A percentile compares a stretch with the other conserved stretches of the same genome.
Conservation (phyloP, 352 stramenopile genomes). For the Phytopythium litorale region DNA sequence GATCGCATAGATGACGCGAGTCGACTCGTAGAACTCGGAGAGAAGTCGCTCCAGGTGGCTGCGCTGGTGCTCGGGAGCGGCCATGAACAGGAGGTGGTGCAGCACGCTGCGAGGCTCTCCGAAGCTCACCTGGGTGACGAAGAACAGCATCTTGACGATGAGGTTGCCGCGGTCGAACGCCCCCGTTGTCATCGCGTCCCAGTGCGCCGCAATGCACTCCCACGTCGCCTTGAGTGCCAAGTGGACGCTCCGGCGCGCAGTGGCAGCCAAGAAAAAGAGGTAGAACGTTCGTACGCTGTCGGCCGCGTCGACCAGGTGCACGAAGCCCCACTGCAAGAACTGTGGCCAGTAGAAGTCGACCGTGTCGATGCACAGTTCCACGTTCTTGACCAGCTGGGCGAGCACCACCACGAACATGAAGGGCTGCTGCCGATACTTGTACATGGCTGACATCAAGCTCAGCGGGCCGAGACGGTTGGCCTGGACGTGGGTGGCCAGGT, state of each 20-base stretch:
- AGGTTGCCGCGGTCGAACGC: constrained; percentile 37
- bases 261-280: constrained; percentile 53
- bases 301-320: constrained; percentile 36
- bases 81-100: constrained; percentile 37
- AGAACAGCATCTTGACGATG: constrained; percentile 61
- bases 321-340: constrained; percentile 62
- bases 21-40: constrained; percentile 35
- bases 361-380: constrained; percentile 49
- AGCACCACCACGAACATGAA: constrained; percentile 72
- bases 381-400: constrained; percentile 51
- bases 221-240: constrained; percentile 56
- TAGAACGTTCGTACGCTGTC: constrained; percentile 61
- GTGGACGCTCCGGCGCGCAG: constrained; percentile 44
- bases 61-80: constrained; percentile 36
- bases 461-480: constrained; percentile 37
- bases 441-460: constrained; percentile 56
- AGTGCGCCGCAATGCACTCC: constrained; percentile 63
- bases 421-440: constrained; percentile 59
- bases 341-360: constrained; percentile 73
- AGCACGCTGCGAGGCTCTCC: constrained; percentile 38
- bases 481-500: constrained; percentile 39
- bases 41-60: constrained; percentile 35
- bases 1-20: constrained; percentile 25
- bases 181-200: constrained; percentile 45
- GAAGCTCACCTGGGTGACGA: constrained; percentile 59